Conservation (phyloP, 768 basidiomycete species). For the Phaffia australis region DNA sequence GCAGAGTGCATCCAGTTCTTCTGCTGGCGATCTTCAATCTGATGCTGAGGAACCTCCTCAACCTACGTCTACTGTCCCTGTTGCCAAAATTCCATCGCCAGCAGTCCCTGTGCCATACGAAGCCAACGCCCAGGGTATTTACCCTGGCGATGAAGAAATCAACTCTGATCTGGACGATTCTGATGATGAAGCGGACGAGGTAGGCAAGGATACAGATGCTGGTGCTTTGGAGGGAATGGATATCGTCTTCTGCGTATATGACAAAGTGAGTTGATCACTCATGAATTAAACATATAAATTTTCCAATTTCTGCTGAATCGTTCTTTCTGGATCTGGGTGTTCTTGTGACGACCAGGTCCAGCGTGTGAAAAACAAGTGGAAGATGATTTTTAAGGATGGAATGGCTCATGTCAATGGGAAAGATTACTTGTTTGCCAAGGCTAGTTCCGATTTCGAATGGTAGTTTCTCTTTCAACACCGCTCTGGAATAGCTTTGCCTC, state of each 20-base stretch:
- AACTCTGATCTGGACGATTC: constrained; percentile 95
- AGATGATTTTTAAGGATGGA: constrained; percentile 92
- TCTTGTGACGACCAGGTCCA: constrained; percentile 58
- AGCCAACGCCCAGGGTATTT: constrained; percentile 38
- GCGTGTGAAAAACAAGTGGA: constrained; percentile 99
- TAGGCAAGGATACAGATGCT: constrained; percentile 48
- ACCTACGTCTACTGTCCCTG: constrained; percentile 11
- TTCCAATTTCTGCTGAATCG: not conserved
- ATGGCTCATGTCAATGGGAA: constrained; percentile 95
- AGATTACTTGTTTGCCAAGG: constrained; percentile 94
- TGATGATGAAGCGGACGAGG: constrained; percentile 62
- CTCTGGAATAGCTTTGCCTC: too few species aligned
- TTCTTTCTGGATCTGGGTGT: not conserved
- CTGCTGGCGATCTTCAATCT: not conserved
- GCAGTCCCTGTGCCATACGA: constrained; percentile 23
- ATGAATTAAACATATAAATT: not conserved
- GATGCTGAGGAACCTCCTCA: not conserved
- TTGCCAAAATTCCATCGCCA: constrained; percentile 17
- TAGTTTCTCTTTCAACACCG: constrained; percentile 2
- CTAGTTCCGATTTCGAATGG: constrained; percentile 46
- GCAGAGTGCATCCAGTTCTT: constrained; percentile 7
- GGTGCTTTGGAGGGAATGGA: constrained; percentile 65
- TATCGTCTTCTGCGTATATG: constrained; percentile 95
- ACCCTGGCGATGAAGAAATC: constrained; percentile 59
- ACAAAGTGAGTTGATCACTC: constrained; percentile 56